Percentiles rank a stretch among this genome's conserved stretches.
phyloP scores from a whole-genome alignment of 177 flowering plant genomes.

The Vitis hybrid region DNA sequence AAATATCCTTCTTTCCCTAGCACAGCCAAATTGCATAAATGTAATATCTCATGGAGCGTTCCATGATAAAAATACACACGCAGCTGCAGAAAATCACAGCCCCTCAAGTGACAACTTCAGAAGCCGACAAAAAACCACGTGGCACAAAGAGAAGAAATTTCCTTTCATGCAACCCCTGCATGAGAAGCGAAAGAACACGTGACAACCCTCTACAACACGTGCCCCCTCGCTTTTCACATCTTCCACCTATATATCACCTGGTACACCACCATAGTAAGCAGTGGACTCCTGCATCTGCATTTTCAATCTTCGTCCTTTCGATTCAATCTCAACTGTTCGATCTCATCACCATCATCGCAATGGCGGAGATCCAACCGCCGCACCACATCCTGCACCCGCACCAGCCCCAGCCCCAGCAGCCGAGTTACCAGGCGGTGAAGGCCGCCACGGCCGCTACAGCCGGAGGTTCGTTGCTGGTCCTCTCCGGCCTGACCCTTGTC shows the following conservation, averaged over 20 bases:
- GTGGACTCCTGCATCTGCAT: no score
- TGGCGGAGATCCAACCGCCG: slow-evolving; percentile 21
- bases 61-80: background rate
- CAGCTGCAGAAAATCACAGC: background rate
- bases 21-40: no score
- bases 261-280: no score
- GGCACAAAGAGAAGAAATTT: background rate
- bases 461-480: slow-evolving; percentile 29
- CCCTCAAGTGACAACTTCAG: background rate
- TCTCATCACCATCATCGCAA: background rate
- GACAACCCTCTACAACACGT: slow-evolving; percentile 21
- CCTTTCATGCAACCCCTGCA: slow-evolving; percentile 36
- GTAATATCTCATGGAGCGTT: no score
- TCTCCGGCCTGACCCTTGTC: slow-evolving; percentile 26
- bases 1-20: no score
- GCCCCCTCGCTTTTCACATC: background rate
- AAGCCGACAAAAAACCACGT: background rate
- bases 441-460: slow-evolving; percentile 34
- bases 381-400: background rate
- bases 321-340: background rate
- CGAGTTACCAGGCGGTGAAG: slow-evolving; percentile 25
- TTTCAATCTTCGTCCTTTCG: background rate
- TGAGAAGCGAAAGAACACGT: slow-evolving; percentile 8
- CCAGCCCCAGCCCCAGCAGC: slow-evolving; percentile 5
- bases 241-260: slow-evolving; percentile 1